A percentile compares a stretch with the other conserved stretches of the same genome.
Conservation (phyloP, 169 alveolate genomes). For the Cystoisospora suis region DNA sequence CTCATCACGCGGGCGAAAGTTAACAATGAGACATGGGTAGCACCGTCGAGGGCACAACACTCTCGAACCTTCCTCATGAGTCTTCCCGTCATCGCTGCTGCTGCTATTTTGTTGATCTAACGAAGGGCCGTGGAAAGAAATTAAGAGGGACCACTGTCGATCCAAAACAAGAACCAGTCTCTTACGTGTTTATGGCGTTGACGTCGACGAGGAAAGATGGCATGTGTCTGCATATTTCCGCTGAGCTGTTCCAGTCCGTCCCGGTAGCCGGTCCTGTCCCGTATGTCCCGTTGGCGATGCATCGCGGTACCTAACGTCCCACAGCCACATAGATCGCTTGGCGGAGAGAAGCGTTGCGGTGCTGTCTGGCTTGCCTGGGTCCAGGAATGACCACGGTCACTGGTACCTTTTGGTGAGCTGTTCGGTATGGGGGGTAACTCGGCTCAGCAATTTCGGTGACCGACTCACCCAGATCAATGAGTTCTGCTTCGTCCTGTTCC, state of each 20-base stretch:
- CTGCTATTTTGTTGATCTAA: too few relatives aligned
- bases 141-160: too few relatives aligned
- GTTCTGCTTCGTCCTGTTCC: conserved; percentile 56
- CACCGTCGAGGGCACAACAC: too few relatives aligned
- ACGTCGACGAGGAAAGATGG: conserved; percentile 31
- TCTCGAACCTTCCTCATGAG: too few relatives aligned
- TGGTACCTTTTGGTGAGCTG: too few relatives aligned
- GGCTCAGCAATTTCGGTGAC: neutral
- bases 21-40: too few relatives aligned
- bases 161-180: too few relatives aligned
- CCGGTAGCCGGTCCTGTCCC: conserved; percentile 30
- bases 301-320: conserved; percentile 50
- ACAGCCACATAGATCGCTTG: neutral
- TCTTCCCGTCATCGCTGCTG: too few relatives aligned
- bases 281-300: conserved; percentile 52
- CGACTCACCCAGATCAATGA: conserved; percentile 50
- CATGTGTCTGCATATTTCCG: conserved; percentile 4
- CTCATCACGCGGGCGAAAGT: too few relatives aligned
- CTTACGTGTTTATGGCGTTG: conserved; percentile 39
- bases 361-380: neutral
- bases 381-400: too few relatives aligned
- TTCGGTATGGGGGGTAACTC: neutral
- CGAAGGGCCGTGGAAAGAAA: too few relatives aligned
- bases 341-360: neutral
- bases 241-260: conserved; percentile 38